Evolutionary conservation across 1,284 basidiomycete genomes (phyloP).

Genomic region (Sparassis latifolia): DNA sequence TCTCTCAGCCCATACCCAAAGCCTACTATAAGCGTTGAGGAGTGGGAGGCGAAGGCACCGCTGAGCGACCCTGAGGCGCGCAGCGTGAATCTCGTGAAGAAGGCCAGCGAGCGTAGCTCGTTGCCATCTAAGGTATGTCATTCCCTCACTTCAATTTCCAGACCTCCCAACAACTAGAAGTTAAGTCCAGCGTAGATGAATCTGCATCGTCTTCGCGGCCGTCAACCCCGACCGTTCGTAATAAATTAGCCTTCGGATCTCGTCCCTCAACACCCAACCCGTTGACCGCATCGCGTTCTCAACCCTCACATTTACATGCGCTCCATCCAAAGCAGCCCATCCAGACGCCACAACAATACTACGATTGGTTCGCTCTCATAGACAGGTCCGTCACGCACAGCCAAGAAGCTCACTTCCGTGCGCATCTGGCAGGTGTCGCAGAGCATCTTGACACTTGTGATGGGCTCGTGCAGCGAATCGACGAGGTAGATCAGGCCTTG

Average conservation of each 20-base stretch:
- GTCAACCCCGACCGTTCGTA: conserved; percentile 33
- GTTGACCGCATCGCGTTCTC: conserved; percentile 20
- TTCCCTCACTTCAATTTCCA: not conserved
- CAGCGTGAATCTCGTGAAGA: conserved; percentile 61
- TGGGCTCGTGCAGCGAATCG: conserved; percentile 58
- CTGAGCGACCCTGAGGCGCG: conserved; percentile 63
- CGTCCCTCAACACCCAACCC: conserved; percentile 29
- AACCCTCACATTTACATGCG: conserved; percentile 38
- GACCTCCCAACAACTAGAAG: conserved; percentile 1
- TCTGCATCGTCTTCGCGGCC: conserved; percentile 32
- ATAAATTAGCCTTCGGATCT: conserved; percentile 27
- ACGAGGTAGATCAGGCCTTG: conserved; percentile 69
- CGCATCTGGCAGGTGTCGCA: conserved; percentile 70
- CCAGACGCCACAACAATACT: conserved; percentile 86
- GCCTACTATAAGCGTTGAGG: conserved; percentile 58
- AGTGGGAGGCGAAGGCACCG: conserved; percentile 84
- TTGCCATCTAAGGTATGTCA: conserved; percentile 66
- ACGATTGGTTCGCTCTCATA: conserved; percentile 88
- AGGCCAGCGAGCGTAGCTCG: conserved; percentile 52
- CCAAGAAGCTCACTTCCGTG: conserved; percentile 85
- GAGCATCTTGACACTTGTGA: conserved; percentile 75
- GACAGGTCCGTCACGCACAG: conserved; percentile 85
- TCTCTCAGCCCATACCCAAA: conserved; percentile 30
- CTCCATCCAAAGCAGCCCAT: conserved; percentile 70
- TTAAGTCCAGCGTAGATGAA: conserved; percentile 35